Evolutionary conservation across 1,284 basidiomycete species (phyloP), one percentile per base, ranked within the genome.

Genomic region (Sporisorium exsertum): DNA sequence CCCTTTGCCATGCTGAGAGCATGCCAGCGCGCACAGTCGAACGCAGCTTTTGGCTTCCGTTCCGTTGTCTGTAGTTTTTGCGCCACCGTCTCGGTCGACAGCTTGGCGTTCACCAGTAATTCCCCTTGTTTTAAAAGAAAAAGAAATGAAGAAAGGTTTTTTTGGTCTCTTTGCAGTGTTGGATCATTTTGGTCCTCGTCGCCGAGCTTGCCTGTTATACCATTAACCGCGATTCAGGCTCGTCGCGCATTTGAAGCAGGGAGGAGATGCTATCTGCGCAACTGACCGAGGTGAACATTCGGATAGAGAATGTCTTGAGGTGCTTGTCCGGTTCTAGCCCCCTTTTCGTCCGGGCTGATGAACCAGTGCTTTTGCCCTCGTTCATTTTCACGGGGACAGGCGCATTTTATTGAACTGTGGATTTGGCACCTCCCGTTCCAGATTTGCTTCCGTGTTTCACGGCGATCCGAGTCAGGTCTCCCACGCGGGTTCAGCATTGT

Each of bases 1-100:
- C 8, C 8, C 3, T 35, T 3, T 40, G 37, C 7, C 37, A 18
- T 15, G 33, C 13, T 35, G 7, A 2, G 18, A 5, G 15, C 37
- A 40, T n/a, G n/a, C n/a, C n/a, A n/a, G n/a, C n/a, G n/a, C n/a
- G n/a, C n/a, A n/a, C n/a, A n/a, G n/a, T n/a, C n/a, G n/a, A n/a
- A n/a, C n/a, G n/a, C n/a, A n/a, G n/a, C n/a, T n/a, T n/a, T 29
- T 29, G 27, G 5, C 47, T 49, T 49, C 47, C 47, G 47, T 49
- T 49, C 47, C 47, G 47, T 49, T 49, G 13, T 6, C 18, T 46
- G 3, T 12, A 12, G 12, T 9, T 18, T 40, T 26, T 26, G 45
- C 45, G 45, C 45, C 45, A 46, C 45, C 16, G 26, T 29, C 27
- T 29, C 18, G 47, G 47, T 27, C 47, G 47, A 49, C 47, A 27